A percentile compares a stretch with the other conserved stretches of the same genome.
Evolutionary conservation across 1,284 basidiomycete species (phyloP).

Genomic region (Ganoderma leucocontextum): DNA sequence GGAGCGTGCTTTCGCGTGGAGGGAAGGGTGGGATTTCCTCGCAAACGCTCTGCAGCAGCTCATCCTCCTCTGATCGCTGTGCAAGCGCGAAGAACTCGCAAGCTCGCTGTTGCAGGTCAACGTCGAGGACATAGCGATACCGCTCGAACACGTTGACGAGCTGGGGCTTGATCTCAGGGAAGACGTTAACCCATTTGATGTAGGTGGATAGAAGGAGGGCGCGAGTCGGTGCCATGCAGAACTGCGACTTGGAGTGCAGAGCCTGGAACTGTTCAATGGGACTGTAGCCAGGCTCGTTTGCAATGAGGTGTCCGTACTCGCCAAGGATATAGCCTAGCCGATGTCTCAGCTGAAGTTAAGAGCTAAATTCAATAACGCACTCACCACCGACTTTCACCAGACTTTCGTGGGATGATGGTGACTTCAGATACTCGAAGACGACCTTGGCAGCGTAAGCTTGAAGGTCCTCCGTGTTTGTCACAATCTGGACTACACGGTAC

Average conservation of each 20-base stretch:
- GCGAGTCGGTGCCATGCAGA: constrained; percentile 92
- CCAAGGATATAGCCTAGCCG: constrained; percentile 90
- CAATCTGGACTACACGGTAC: constrained; percentile 98
- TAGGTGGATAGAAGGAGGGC: constrained; percentile 96
- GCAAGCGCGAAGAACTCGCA: constrained; percentile 95
- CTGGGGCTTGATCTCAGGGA: constrained; percentile 97
- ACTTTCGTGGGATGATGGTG: constrained; percentile 94
- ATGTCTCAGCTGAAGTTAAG: constrained; percentile 17
- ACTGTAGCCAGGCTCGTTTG: constrained; percentile 92
- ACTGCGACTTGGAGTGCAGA: constrained; percentile 94
- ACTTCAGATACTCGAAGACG: constrained; percentile 91
- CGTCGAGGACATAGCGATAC: constrained; percentile 97
- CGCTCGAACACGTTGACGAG: constrained; percentile 95
- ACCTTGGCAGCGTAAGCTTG: constrained; percentile 95
- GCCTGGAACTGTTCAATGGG: constrained; percentile 96
- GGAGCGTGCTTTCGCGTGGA: constrained; percentile 89
- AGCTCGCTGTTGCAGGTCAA: constrained; percentile 97
- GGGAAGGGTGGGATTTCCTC: constrained; percentile 99
- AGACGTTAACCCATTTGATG: constrained; percentile 99
- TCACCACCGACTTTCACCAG: constrained; percentile 95
- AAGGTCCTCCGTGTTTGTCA: constrained; percentile 97
- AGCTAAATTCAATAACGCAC: constrained; percentile 28
- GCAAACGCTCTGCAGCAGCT: constrained; percentile 92
- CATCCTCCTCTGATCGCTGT: constrained; percentile 85
- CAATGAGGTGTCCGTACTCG: constrained; percentile 97